These are phyloP conservation scores for Periconia macrospinosa DNA, from an alignment of 2,329 filamentous ascomycete genomes.

Conservation along the genomic window DNA sequence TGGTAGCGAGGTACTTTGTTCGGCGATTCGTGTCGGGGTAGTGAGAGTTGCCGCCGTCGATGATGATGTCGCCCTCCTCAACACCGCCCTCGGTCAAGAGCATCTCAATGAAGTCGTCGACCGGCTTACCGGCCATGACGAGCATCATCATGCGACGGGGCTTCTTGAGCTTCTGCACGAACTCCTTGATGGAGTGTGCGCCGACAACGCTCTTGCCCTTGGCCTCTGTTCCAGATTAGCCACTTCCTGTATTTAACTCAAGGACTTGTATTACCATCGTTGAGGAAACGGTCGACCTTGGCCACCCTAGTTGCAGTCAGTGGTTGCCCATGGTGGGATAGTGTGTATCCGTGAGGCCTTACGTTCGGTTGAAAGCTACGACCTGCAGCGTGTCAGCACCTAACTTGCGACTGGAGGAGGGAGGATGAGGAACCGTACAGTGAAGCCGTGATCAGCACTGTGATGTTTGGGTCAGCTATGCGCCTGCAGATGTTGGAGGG, in stretches of 20 bases:
- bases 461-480: slow-evolving; percentile 26
- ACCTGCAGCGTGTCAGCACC: slow-evolving; percentile 46
- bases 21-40: slow-evolving; percentile 99
- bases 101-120: slow-evolving; percentile 98
- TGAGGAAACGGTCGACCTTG: slow-evolving; percentile 95
- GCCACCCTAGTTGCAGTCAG: slow-evolving; percentile 57
- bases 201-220: slow-evolving; percentile 89
- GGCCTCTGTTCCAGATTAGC: slow-evolving; percentile 47
- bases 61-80: slow-evolving; percentile 85
- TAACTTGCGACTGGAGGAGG: slow-evolving; percentile 1
- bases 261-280: slow-evolving; percentile 55
- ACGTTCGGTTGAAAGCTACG: slow-evolving; percentile 95
- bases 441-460: slow-evolving; percentile 70
- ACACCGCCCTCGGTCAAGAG: slow-evolving; percentile 62
- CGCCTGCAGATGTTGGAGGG: slow-evolving; percentile 9
- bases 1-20: slow-evolving; percentile 79
- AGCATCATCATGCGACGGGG: slow-evolving; percentile 97
- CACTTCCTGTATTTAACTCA: slow-evolving; percentile 46
- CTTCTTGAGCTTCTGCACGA: slow-evolving; percentile 94
- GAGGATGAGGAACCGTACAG: slow-evolving; percentile 49
- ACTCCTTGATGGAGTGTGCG: slow-evolving; percentile 91
- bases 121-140: slow-evolving; percentile 96
- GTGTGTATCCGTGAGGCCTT: slow-evolving; percentile 6
- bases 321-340: background rate
- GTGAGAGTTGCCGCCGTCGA: slow-evolving; percentile 98